Evolutionary conservation across 139 green algal species (phyloP), one percentile per base, ranked within the genome.

Genomic region (Edaphochlamys debaryana): DNA sequence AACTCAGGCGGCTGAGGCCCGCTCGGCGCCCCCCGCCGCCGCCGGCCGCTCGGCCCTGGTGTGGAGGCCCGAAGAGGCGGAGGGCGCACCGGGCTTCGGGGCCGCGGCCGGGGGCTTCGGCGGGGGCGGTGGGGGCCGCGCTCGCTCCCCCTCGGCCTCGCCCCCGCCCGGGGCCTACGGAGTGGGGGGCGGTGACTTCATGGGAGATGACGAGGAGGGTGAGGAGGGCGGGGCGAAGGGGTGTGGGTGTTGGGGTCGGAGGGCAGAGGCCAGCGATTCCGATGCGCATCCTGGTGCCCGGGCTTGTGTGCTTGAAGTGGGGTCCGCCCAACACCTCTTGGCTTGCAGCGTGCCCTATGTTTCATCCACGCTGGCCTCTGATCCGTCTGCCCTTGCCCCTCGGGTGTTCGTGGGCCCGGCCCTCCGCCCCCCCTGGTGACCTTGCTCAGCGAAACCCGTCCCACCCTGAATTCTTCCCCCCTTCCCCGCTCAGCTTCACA

Each of bases 191-290:
- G 64, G 77, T 1, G 77, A 83, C 32, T 13, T 19, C 23, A 74
- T 75, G 77, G 62, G 62, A 1, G 77, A 83, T 23, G 77, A 83
- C 66, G 77, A 83, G 8, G 77, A 83, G 11, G 64, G 77, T 75
- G 77, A 17, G 63, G 20, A n/a, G n/a, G n/a, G n/a, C n/a, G n/a
- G n/a, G n/a, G n/a, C n/a, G n/a, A n/a, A n/a, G n/a, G n/a, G n/a
- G n/a, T n/a, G n/a, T n/a, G n/a, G n/a, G 30, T 13, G 32, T 45
- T 69, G 29, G 34, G 7, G 64, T 15, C 6, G 29, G 27, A 17
- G 58, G 3, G 4, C 27, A 36, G 11, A 4, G 27, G 54, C 15
- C 17, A 62, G 52, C 13, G 17, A 4, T 20, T 25, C 58, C 8
- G 54, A 32, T 67, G 58, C 22, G 30, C 22, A 37, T 4, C 4